Conservation (phyloP, 2,329 filamentous ascomycete genomes). For the Fusarium sp. region DNA sequence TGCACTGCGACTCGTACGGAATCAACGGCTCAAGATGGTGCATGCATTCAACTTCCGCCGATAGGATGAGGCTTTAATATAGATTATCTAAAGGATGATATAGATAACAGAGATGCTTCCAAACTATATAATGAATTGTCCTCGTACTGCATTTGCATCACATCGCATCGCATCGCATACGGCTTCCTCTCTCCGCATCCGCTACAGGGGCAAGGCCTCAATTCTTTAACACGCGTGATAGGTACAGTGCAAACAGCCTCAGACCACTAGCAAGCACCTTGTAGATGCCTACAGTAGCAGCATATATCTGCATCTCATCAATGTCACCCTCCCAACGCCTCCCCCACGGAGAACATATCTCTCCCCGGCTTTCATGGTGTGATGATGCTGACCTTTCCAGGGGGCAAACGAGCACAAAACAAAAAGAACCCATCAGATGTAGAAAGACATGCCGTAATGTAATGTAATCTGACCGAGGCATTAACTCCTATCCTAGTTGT, state of each 20-base stretch:
- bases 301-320: conserved; percentile 20
- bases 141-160: conserved; percentile 30
- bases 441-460: not conserved
- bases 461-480: conserved; percentile 16
- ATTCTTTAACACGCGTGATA: not conserved
- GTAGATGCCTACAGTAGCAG: not conserved
- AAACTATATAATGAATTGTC: conserved; percentile 9
- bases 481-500: conserved; percentile 11
- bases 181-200: conserved; percentile 14
- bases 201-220: conserved; percentile 22
- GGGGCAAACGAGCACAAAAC: conserved; percentile 15
- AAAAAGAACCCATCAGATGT: conserved; percentile 14
- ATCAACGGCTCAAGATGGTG: not conserved
- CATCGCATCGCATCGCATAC: conserved; percentile 10
- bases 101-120: conserved; percentile 5
- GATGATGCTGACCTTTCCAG: conserved; percentile 30
- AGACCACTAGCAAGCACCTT: not conserved
- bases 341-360: conserved; percentile 14
- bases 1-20: conserved; percentile 24
- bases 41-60: conserved; percentile 7
- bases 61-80: conserved; percentile 3
- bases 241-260: not conserved
- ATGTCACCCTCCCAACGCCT: conserved; percentile 15
- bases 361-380: conserved; percentile 26
- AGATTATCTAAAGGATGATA: not conserved